Evolutionary conservation across 768 basidiomycete genomes (phyloP).

Genomic region (Trametes meyenii): DNA sequence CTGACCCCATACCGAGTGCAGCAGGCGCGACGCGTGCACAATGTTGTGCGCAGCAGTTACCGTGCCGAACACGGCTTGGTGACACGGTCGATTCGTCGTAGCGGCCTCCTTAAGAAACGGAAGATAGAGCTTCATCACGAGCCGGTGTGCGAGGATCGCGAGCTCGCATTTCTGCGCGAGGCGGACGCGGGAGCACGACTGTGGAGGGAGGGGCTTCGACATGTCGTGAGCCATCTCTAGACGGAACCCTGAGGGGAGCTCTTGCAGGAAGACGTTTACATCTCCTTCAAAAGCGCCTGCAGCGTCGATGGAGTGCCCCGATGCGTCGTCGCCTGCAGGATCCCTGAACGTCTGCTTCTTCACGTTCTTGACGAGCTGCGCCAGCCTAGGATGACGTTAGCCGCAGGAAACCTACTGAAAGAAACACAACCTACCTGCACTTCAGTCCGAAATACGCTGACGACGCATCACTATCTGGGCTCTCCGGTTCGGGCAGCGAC

Average conservation of each 20-base stretch:
- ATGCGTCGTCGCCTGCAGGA: slow-evolving; percentile 34
- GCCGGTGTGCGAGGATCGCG: slow-evolving; percentile 57
- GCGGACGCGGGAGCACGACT: slow-evolving; percentile 39
- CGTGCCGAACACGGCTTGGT: slow-evolving; percentile 58
- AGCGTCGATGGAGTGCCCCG: slow-evolving; percentile 57
- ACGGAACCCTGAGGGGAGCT: slow-evolving; percentile 54
- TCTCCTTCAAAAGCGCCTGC: slow-evolving; percentile 61
- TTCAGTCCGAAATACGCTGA: slow-evolving; percentile 57
- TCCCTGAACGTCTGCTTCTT: slow-evolving; percentile 54
- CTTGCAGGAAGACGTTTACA: slow-evolving; percentile 53
- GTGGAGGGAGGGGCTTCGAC: slow-evolving; percentile 22
- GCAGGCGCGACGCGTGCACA: slow-evolving; percentile 51
- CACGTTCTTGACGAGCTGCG: slow-evolving; percentile 63
- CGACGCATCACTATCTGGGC: slow-evolving; percentile 35
- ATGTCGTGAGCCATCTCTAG: slow-evolving; percentile 42
- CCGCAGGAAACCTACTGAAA: background rate
- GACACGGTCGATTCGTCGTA: slow-evolving; percentile 39
- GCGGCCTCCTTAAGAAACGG: slow-evolving; percentile 55
- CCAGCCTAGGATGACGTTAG: slow-evolving; percentile 45
- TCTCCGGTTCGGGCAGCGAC: slow-evolving; percentile 40
- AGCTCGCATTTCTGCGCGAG: slow-evolving; percentile 61
- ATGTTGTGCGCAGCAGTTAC: slow-evolving; percentile 69
- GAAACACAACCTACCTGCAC: slow-evolving; percentile 50
- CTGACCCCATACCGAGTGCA: slow-evolving; percentile 45
- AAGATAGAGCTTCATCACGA: slow-evolving; percentile 67